phyloP scores from a whole-genome alignment of 768 basidiomycete genomes.

The Thelephora ganbajun region DNA sequence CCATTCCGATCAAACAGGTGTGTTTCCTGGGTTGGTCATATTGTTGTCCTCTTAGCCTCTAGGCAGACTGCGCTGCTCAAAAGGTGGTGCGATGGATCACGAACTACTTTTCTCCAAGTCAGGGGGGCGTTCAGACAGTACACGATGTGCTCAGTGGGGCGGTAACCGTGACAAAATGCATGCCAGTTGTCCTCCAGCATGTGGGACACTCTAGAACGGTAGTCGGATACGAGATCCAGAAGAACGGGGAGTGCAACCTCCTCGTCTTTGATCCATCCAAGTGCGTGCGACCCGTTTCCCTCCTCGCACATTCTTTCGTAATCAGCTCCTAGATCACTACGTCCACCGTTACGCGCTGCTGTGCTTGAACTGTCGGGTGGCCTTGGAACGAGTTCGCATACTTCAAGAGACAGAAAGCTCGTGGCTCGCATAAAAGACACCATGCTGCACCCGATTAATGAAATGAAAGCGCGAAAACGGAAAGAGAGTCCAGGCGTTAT shows the following conservation, averaged over 20 bases:
- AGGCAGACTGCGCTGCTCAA: constrained; percentile 17
- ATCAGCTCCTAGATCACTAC: constrained; percentile 11
- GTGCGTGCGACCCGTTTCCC: constrained; percentile 23
- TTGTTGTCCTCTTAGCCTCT: not conserved
- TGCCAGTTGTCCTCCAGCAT: constrained; percentile 79
- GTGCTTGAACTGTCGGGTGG: constrained; percentile 2
- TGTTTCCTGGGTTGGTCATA: not conserved
- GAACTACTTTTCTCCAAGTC: constrained; percentile 43
- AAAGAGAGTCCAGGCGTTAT: constrained; percentile 3
- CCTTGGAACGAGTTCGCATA: too few species aligned
- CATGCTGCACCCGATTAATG: constrained; percentile 8
- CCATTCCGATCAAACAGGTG: constrained; percentile 34
- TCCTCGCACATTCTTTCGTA: constrained; percentile 2
- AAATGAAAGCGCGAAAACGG: constrained; percentile 10
- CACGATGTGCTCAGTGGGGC: constrained; percentile 39
- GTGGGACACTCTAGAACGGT: constrained; percentile 79
- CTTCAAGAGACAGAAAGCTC: not conserved
- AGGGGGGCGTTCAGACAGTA: constrained; percentile 19
- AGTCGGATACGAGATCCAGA: constrained; percentile 66
- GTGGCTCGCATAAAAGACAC: constrained; percentile 1
- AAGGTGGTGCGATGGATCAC: constrained; percentile 60
- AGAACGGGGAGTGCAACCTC: constrained; percentile 43
- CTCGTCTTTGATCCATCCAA: constrained; percentile 67
- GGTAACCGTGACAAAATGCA: constrained; percentile 42
- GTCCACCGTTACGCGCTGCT: constrained; percentile 4